Evolutionary conservation across 768 basidiomycete species (phyloP).

Genomic region (Lepiota subincarnata): DNA sequence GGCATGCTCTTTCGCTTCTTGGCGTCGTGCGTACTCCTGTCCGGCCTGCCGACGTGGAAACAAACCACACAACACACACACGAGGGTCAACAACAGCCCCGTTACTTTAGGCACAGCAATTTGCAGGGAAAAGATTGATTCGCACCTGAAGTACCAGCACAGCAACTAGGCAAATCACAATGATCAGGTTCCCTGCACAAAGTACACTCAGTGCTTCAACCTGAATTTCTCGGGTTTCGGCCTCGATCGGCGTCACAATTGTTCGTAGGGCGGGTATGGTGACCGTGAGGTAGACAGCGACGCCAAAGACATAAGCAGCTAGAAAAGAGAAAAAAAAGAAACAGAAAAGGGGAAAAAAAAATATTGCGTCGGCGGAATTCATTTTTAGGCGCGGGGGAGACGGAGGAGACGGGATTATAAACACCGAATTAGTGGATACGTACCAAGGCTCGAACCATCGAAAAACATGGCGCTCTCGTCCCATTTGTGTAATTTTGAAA

Average conservation of each 20-base stretch:
- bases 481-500: conserved; percentile 83
- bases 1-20: conserved; percentile 47
- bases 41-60: conserved; percentile 51
- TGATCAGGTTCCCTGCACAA: conserved; percentile 84
- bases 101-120: neutral
- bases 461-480: conserved; percentile 94
- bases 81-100: conserved; percentile 4
- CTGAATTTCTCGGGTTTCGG: conserved; percentile 60
- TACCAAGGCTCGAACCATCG: conserved; percentile 86
- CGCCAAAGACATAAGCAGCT: conserved; percentile 73
- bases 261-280: conserved; percentile 75
- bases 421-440: conserved; percentile 21
- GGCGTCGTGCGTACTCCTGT: conserved; percentile 75
- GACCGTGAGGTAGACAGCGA: conserved; percentile 81
- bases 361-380: neutral
- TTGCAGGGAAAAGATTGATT: conserved; percentile 8
- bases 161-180: conserved; percentile 61
- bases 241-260: conserved; percentile 55
- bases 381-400: neutral
- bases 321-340: conserved; percentile 14
- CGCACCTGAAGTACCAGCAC: conserved; percentile 73
- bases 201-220: conserved; percentile 78
- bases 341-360: neutral
- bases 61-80: neutral
- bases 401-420: conserved; percentile 1